Evolutionary conservation across 306 rosid species (phyloP).

Genomic region (Urtica urens): DNA sequence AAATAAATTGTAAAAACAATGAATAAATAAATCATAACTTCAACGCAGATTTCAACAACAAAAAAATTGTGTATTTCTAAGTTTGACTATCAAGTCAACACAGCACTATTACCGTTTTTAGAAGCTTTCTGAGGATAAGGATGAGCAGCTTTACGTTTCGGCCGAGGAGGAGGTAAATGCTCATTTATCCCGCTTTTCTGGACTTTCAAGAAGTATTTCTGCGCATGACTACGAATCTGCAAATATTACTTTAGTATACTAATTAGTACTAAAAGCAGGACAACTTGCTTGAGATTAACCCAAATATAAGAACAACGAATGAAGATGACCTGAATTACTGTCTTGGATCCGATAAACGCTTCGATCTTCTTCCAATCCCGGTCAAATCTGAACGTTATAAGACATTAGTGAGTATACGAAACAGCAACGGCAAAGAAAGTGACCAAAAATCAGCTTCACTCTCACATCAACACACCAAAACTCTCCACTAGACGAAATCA

Average conservation of each 20-base stretch:
- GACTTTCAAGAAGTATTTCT: conserved; percentile 87
- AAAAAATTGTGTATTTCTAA: no score
- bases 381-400: conserved; percentile 54
- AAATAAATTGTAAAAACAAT: no score
- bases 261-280: conserved; percentile 1
- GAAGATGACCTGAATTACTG: conserved; percentile 82
- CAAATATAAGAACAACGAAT: no score
- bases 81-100: no score
- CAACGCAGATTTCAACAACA: conserved; percentile 17
- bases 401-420: neutral
- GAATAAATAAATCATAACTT: no score
- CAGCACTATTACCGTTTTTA: conserved; percentile 44
- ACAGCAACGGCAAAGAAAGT: neutral
- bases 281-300: no score
- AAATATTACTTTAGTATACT: conserved; percentile 2
- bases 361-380: conserved; percentile 99
- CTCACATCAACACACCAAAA: neutral
- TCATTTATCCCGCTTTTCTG: conserved; percentile 85
- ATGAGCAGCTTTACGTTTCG: conserved; percentile 89
- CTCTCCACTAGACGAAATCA: no score
- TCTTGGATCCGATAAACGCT: conserved; percentile 91
- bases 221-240: conserved; percentile 97
- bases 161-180: conserved; percentile 97
- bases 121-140: conserved; percentile 98
- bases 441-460: conserved; percentile 1